Base-by-base conservation (phyloP, 495 filamentous ascomycete genomes). In the Aspergillus sparsus region DNA sequence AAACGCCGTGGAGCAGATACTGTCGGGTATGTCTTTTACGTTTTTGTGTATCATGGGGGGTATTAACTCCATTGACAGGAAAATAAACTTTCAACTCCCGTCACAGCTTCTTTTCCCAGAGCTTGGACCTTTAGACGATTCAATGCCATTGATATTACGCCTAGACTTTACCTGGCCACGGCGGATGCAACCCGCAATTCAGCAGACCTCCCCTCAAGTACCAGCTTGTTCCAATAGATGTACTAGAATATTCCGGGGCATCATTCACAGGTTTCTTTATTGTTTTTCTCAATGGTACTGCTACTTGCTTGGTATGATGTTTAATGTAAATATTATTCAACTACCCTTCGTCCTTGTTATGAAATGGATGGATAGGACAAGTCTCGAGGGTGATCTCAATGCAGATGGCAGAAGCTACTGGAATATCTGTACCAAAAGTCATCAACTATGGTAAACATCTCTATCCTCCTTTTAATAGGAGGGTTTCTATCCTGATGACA, bases 281-380 rank as follows among this genome's bases (percentile, higher is more conserved):
- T 42, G 50, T 46, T 58, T 74, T 12, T 74, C 68, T 18, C 35
- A 52, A 49, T 71, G 55, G 60, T 74, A 76, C 55, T 74, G 67
- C 52, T 49, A 31, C 33, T 70, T 62, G 63, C 53, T 63, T n/a
- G 53, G 45, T 5, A 58, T 71, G 36, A 0, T 5, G 15, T 70
- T 57, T 49, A 57, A 71, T 60, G n/a, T 39, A 21, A 41, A 64
- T 7, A 69, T 72, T 36, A 37, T 64, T 2, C 63, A 76, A 50
- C 55, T 73, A 5, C 73, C 71, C 0, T 74, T 76, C 36, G 73
- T 70, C 10, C 65, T 71, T 13, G 55, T 75, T 32, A 45, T 75
- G 61, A 78, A 80, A 68, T 78, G 74, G 73, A 70, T 71, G 27
- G 68, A 78, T 58, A 61, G 73, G 21, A 79, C 71, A 10, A 65